Evolutionary conservation across 106 monocot species (phyloP).

Genomic region (Phalaenopsis equestris): DNA sequence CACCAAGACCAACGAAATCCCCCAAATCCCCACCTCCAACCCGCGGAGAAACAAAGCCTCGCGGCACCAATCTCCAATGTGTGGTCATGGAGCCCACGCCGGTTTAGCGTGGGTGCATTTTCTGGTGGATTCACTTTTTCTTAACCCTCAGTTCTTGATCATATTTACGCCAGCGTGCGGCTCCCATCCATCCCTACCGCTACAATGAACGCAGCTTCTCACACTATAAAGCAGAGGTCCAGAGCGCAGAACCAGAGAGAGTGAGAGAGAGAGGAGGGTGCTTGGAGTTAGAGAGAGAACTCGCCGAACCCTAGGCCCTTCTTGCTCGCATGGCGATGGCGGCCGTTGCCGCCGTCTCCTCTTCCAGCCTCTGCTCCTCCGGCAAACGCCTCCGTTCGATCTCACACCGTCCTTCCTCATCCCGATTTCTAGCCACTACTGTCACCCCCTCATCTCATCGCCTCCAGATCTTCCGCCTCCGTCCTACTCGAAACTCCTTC

Average conservation of each 20-base stretch:
- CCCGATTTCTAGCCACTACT: neutral
- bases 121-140: neutral
- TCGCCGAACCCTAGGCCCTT: neutral
- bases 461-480: constrained; percentile 3
- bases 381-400: constrained; percentile 8
- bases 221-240: too few species aligned
- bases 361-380: neutral
- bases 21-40: too few species aligned
- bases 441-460: constrained; percentile 1
- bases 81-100: neutral
- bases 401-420: neutral
- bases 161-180: neutral
- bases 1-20: too few species aligned
- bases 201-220: too few species aligned
- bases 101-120: neutral
- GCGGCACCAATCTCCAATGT: too few species aligned
- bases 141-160: neutral
- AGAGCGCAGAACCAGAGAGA: too few species aligned
- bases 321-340: neutral
- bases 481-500: neutral
- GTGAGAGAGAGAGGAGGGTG: too few species aligned
- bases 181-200: constrained; percentile 1
- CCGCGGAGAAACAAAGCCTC: too few species aligned
- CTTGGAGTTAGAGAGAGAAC: neutral
- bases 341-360: constrained; percentile 6